Conservation (phyloP, 495 filamentous ascomycete species). For the Poronia punctata region DNA sequence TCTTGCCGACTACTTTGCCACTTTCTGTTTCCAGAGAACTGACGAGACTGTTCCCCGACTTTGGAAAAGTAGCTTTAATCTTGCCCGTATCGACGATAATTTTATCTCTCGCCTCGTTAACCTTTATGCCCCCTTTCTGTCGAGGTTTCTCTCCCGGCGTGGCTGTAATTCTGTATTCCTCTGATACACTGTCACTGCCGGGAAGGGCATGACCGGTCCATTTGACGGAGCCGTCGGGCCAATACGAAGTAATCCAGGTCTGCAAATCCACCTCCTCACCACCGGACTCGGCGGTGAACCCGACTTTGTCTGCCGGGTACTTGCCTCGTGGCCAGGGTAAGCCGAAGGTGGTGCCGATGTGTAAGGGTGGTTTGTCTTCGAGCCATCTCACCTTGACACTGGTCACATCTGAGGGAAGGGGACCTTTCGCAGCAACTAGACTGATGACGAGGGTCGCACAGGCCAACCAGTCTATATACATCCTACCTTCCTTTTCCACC, state of each 20-base stretch:
- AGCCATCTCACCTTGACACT: slow-evolving; percentile 33
- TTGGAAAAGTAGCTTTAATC: slow-evolving; percentile 30
- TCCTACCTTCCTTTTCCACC: no score
- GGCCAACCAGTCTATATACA: background rate
- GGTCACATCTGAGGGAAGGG: slow-evolving; percentile 4
- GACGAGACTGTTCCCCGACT: slow-evolving; percentile 27
- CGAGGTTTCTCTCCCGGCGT: background rate
- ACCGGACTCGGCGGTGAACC: slow-evolving; percentile 20
- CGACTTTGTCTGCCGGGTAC: slow-evolving; percentile 22
- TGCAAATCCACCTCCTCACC: slow-evolving; percentile 25
- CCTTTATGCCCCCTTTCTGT: slow-evolving; percentile 3
- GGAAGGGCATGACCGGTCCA: slow-evolving; percentile 40
- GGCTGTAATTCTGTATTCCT: slow-evolving; percentile 19
- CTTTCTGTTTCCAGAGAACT: slow-evolving; percentile 24
- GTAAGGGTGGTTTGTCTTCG: slow-evolving; percentile 26
- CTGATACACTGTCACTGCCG: slow-evolving; percentile 13
- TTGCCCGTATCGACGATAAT: slow-evolving; percentile 31
- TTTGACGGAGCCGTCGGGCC: slow-evolving; percentile 41
- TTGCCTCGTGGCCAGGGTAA: slow-evolving; percentile 38
- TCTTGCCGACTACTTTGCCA: slow-evolving; percentile 33
- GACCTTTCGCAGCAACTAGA: no score
- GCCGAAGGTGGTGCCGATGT: slow-evolving; percentile 34
- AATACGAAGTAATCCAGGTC: slow-evolving; percentile 38
- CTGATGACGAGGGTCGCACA: background rate
- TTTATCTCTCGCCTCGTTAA: slow-evolving; percentile 11